Percentiles rank a stretch among this genome's conserved stretches.
phyloP scores from a whole-genome alignment of 2,329 filamentous ascomycete species.

The Teratosphaeria epicoccoides region DNA sequence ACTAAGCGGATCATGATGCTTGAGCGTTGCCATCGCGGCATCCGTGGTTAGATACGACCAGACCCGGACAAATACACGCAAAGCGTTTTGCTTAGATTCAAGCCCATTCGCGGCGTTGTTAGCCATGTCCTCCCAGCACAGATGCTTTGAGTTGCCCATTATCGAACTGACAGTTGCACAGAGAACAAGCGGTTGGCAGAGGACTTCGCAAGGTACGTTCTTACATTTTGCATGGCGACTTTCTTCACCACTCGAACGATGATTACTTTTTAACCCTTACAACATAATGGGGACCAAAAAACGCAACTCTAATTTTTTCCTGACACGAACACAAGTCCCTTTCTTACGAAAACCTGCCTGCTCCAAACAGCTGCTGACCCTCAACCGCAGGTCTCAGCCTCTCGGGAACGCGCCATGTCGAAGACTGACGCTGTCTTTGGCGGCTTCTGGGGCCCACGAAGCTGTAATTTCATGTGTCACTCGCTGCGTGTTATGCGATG shows the following conservation, averaged over 20 bases:
- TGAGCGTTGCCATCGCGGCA: neutral
- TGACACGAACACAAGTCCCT: constrained; percentile 35
- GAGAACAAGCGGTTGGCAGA: neutral
- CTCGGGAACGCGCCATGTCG: neutral
- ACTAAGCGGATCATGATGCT: constrained; percentile 29
- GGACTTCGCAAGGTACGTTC: constrained; percentile 19
- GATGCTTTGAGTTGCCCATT: too few relatives aligned
- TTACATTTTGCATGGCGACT: constrained; percentile 8
- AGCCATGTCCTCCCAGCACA: too few relatives aligned
- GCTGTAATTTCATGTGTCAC: too few relatives aligned
- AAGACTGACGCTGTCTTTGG: too few relatives aligned
- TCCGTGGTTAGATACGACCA: neutral
- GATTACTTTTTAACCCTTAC: constrained; percentile 58
- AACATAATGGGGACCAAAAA: constrained; percentile 48
- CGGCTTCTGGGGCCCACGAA: neutral
- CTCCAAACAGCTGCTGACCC: neutral
- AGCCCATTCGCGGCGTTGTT: neutral
- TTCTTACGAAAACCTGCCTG: neutral
- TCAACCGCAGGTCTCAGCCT: neutral
- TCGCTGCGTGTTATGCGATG: too few relatives aligned
- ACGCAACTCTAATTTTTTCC: constrained; percentile 66
- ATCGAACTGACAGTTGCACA: neutral
- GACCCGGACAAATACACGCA: neutral
- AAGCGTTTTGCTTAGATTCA: neutral
- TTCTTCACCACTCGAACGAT: constrained; percentile 39